These are phyloP conservation scores for Ceratocystis albifundus DNA, from an alignment of 2,329 filamentous ascomycete genomes.

Conservation along the genomic window DNA sequence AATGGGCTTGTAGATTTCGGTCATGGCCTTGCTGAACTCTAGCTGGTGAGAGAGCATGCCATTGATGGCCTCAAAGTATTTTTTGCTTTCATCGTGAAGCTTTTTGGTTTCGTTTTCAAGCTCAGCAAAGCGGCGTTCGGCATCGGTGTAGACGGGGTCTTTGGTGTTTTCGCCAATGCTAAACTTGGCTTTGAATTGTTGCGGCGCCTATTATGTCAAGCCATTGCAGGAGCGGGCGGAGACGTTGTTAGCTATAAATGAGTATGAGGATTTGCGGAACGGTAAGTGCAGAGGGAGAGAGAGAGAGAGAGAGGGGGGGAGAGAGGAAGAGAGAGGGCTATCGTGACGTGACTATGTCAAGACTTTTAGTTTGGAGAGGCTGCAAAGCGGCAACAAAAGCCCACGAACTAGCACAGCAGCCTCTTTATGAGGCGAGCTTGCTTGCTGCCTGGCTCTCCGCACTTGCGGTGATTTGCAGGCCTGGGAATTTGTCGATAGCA, in stretches of 20 bases:
- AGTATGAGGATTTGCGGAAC: background rate
- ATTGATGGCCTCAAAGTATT: constrained; percentile 97
- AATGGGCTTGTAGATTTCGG: constrained; percentile 96
- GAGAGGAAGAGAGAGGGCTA: constrained; percentile 25
- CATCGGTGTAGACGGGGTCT: constrained; percentile 87
- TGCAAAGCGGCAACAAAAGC: background rate
- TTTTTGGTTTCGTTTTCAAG: constrained; percentile 93
- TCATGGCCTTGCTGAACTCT: constrained; percentile 91
- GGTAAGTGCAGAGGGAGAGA: background rate
- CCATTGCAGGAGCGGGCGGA: background rate
- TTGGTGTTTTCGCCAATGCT: constrained; percentile 94
- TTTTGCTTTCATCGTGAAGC: constrained; percentile 90
- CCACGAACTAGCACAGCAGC: background rate
- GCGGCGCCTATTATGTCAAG: constrained; percentile 53
- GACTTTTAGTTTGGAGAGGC: background rate
- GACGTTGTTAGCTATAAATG: constrained; percentile 19
- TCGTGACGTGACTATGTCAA: background rate
- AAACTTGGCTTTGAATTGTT: constrained; percentile 82
- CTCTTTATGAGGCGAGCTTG: background rate
- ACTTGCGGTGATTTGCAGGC: background rate
- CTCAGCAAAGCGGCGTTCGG: constrained; percentile 86
- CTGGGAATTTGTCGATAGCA: background rate
- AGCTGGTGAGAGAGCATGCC: constrained; percentile 97
- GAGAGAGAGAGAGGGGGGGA: constrained; percentile 28
- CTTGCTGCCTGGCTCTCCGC: background rate